Percentiles rank a stretch among this genome's conserved stretches.
These are phyloP conservation scores for Calocera cornea DNA, from an alignment of 768 basidiomycete species.

Conservation along the genomic window DNA sequence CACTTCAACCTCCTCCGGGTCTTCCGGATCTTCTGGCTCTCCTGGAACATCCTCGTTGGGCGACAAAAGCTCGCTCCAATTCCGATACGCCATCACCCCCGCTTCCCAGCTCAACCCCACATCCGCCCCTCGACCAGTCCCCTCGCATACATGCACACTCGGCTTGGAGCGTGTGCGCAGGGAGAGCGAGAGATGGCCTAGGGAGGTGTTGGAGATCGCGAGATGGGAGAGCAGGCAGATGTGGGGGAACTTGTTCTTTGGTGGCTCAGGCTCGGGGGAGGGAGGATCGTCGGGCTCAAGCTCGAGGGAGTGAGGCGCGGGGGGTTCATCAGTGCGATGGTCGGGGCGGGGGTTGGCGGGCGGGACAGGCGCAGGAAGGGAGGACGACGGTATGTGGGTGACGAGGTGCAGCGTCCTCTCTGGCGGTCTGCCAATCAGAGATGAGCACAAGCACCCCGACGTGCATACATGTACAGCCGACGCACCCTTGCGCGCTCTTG, in stretches of 20 bases:
- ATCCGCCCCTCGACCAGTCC: too few species aligned
- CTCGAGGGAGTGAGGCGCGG: background rate
- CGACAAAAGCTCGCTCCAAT: too few species aligned
- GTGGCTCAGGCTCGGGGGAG: background rate
- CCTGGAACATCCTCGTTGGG: too few species aligned
- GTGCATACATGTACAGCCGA: background rate
- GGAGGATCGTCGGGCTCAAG: background rate
- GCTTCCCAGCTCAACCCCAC: too few species aligned
- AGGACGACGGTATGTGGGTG: background rate
- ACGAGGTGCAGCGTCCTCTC: background rate
- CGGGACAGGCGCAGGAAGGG: too few species aligned
- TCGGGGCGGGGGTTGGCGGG: too few species aligned
- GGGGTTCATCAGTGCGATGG: too few species aligned
- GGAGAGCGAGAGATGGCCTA: background rate
- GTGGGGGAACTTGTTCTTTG: background rate
- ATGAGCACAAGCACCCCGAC: background rate
- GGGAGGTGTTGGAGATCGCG: background rate
- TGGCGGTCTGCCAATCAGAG: background rate
- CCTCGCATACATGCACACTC: too few species aligned
- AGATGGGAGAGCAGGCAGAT: background rate
- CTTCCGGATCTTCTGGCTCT: too few species aligned
- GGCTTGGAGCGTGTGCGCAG: background rate
- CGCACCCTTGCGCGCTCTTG: background rate
- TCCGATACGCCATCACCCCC: too few species aligned
- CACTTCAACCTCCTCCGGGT: too few species aligned